Conservation (phyloP, 495 filamentous ascomycete species). For the Diplogelasinospora grovesii region DNA sequence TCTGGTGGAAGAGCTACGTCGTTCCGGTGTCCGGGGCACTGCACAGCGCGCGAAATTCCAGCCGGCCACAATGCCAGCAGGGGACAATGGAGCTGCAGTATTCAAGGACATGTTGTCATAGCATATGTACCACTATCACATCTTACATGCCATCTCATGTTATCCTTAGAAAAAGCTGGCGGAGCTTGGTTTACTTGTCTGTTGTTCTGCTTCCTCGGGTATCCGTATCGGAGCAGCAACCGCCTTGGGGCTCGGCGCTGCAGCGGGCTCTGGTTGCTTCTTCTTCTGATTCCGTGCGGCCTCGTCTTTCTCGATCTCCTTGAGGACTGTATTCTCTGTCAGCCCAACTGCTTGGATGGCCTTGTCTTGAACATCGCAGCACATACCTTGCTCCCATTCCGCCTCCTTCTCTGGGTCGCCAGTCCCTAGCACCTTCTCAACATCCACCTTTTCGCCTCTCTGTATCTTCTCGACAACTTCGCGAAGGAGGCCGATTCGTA, state of each 20-base stretch:
- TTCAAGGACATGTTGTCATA: slow-evolving; percentile 50
- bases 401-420: slow-evolving; percentile 68
- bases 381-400: slow-evolving; percentile 81
- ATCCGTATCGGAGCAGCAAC: neutral
- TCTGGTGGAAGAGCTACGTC: slow-evolving; percentile 39
- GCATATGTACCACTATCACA: slow-evolving; percentile 9
- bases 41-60: no score
- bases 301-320: slow-evolving; percentile 76
- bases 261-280: slow-evolving; percentile 15
- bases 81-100: slow-evolving; percentile 14
- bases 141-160: neutral
- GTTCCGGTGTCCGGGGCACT: neutral
- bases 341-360: no score
- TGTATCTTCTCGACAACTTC: slow-evolving; percentile 81
- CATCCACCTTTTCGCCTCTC: slow-evolving; percentile 83
- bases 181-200: slow-evolving; percentile 16
- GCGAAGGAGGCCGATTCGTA: slow-evolving; percentile 66
- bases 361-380: neutral
- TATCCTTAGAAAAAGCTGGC: slow-evolving; percentile 35
- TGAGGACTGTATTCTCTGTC: slow-evolving; percentile 50
- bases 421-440: slow-evolving; percentile 74
- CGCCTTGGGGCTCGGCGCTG: slow-evolving; percentile 1
- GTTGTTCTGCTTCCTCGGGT: slow-evolving; percentile 6
- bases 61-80: neutral
- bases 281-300: slow-evolving; percentile 47